A percentile compares a stretch with the other conserved stretches of the same genome.
Evolutionary conservation across 2,329 filamentous ascomycete species (phyloP).

Genomic region (Penicillium expansum): DNA sequence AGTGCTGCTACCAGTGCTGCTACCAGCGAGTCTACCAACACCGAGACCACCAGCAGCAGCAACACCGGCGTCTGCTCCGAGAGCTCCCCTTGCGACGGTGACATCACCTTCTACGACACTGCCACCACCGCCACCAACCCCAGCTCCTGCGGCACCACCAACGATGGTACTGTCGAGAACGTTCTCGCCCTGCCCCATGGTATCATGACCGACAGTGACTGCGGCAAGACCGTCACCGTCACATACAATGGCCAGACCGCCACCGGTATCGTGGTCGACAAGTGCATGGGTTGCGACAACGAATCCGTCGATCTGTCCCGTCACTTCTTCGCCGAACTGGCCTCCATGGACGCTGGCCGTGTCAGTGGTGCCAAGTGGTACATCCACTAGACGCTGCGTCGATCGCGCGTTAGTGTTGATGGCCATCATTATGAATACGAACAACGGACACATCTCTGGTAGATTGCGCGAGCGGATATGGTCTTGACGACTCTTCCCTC

Average conservation of each 20-base stretch:
- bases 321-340: conserved; percentile 55
- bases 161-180: conserved; percentile 54
- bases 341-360: conserved; percentile 38
- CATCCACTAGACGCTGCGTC: conserved; percentile 32
- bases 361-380: conserved; percentile 44
- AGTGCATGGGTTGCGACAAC: conserved; percentile 66
- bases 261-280: conserved; percentile 65
- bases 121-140: conserved; percentile 57
- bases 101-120: conserved; percentile 72
- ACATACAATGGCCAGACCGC: conserved; percentile 57
- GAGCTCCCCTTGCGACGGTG: conserved; percentile 48
- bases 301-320: conserved; percentile 61
- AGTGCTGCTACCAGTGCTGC: not conserved
- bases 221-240: conserved; percentile 67
- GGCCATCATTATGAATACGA: not conserved
- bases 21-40: conserved; percentile 8
- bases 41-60: conserved; percentile 10
- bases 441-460: conserved; percentile 21
- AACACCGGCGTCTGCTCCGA: conserved; percentile 27
- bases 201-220: conserved; percentile 69
- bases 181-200: conserved; percentile 67
- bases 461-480: conserved; percentile 19
- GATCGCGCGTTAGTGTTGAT: conserved; percentile 14
- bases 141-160: conserved; percentile 60
- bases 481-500: conserved; percentile 22